Percentiles rank a stretch among this genome's conserved stretches.
phyloP scores from a whole-genome alignment of 139 green algal genomes.

The Nannochloris sp. region DNA sequence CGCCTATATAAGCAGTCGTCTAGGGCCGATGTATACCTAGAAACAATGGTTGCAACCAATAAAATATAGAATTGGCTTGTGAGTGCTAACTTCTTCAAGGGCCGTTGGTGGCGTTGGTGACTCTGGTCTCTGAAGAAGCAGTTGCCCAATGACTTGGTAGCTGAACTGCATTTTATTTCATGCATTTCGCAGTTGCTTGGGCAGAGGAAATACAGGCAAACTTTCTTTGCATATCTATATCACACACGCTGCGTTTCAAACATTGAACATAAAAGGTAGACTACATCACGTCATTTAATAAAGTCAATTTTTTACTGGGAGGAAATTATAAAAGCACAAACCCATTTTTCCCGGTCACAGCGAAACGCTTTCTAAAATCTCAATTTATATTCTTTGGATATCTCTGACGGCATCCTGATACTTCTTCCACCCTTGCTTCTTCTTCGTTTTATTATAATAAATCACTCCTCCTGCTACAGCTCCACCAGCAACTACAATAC shows the following conservation, averaged over 20 bases:
- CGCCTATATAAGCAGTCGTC: too few relatives aligned
- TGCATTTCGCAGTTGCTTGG: too few relatives aligned
- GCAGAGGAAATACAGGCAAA: too few relatives aligned
- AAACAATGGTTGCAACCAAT: too few relatives aligned
- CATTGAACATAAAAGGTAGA: neutral
- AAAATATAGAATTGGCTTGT: too few relatives aligned
- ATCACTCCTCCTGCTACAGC: neutral
- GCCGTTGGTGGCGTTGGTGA: too few relatives aligned
- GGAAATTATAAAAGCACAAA: neutral
- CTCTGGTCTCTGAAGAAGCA: too few relatives aligned
- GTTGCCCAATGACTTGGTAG: neutral
- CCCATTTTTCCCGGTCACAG: neutral
- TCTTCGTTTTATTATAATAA: neutral
- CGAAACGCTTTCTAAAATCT: neutral
- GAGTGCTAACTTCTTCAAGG: too few relatives aligned
- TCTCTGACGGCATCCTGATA: slow-evolving; percentile 9
- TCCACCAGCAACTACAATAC: slow-evolving; percentile 11
- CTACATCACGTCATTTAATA: neutral
- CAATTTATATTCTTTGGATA: neutral
- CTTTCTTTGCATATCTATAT: too few relatives aligned
- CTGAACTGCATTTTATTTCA: neutral
- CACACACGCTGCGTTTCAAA: too few relatives aligned
- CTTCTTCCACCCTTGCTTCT: slow-evolving; percentile 3
- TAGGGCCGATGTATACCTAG: too few relatives aligned
- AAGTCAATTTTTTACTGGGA: neutral